A percentile compares a stretch with the other conserved stretches of the same genome.
Conservation (phyloP, 1,284 basidiomycete genomes). For the Marasmius fiardii region DNA sequence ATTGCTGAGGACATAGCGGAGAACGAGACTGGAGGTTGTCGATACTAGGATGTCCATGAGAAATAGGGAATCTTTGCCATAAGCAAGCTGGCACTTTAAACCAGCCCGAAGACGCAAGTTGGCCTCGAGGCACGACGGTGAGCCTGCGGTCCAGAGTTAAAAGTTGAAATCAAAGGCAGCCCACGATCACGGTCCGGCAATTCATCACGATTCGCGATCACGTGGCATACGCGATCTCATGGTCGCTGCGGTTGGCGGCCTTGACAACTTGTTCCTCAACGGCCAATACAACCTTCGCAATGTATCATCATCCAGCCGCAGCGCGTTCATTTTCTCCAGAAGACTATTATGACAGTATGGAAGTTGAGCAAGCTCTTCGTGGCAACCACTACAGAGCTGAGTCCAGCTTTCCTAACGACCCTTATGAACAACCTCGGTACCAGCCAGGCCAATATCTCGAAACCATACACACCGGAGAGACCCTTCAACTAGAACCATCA, state of each 20-base stretch:
- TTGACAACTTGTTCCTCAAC: neutral
- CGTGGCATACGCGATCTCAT: neutral
- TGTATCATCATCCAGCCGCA: neutral
- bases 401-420: neutral
- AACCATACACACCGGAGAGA: conserved; percentile 49
- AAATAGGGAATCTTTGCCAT: neutral
- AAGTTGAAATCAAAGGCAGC: too few species aligned
- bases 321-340: neutral
- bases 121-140: neutral
- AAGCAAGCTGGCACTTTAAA: neutral
- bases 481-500: conserved; percentile 32
- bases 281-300: neutral
- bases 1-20: conserved; percentile 25
- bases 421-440: conserved; percentile 22
- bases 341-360: neutral
- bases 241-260: neutral
- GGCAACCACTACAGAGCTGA: neutral
- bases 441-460: conserved; percentile 45
- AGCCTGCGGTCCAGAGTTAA: too few species aligned
- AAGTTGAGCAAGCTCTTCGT: neutral
- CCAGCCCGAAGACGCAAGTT: neutral
- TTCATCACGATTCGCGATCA: neutral
- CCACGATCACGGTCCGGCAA: too few species aligned
- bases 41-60: conserved; percentile 38
- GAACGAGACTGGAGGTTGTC: conserved; percentile 35